Evolutionary conservation across 2,329 filamentous ascomycete species (phyloP), one percentile per base, ranked within the genome.

Genomic region (Exophiala spinifera): DNA sequence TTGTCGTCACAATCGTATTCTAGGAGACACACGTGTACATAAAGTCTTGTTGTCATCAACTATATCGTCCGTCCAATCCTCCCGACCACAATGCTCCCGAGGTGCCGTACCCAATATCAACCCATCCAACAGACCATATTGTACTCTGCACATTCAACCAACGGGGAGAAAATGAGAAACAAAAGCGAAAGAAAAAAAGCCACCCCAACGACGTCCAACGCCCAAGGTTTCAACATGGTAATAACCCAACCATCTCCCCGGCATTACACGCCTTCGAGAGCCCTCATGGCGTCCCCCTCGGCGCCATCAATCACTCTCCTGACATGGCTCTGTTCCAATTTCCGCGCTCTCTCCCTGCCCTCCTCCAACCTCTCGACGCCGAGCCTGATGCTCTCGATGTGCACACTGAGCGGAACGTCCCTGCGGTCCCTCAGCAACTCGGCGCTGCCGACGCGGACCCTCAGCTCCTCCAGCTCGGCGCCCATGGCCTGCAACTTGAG

Each of bases 401-500:
- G 88, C 39, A 89, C 84, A 47, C 80, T 79, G 3, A 94, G 73
- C 2, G 88, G 87, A 8, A 89, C 76, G 23, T 76, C 72, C 3
- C 71, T 69, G 14, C 56, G 58, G 13, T 48, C 49, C 28, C 37
- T 40, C n/a, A 58, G 37, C 13, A 58, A 21, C 25, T 61, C 57
- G 0, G 88, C 87, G 52, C 81, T 79, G 0, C 82, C 83, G 8
- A 91, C 86, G 4, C 85, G 75, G 56, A 90, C 86, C 19, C 87
- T 76, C 61, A 95, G 69, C 63, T 90, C 86, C 61, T 85, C 83
- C 11, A 95, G 72, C 42, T 84, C 83, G 1, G 83, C 79, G 62
- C 85, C 81, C 57, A 94, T 92, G 51, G 82, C 82, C 68, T 89
- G 82, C 33, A 94, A 76, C 64, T 90, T 88, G 39, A 89, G 72